These are phyloP conservation scores for Mycosphaerella sp. DNA, from an alignment of 2,329 filamentous ascomycete species.

Conservation along the genomic window DNA sequence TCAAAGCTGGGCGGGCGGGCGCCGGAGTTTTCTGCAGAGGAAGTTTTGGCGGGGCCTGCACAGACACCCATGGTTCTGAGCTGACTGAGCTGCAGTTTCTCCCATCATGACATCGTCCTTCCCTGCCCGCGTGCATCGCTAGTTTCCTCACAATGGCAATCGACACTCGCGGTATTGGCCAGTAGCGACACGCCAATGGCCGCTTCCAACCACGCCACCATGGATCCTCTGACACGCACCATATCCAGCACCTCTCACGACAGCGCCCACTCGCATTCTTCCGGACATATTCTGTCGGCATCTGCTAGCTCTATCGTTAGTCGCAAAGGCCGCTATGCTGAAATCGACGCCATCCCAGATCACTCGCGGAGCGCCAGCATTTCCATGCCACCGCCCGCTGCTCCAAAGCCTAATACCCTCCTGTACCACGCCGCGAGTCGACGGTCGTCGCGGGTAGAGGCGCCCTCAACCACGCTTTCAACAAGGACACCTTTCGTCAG, in stretches of 20 bases:
- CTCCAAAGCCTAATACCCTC: slow-evolving; percentile 24
- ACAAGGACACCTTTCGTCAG: not conserved
- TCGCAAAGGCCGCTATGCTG: slow-evolving; percentile 55
- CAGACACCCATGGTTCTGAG: too few species aligned
- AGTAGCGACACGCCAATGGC: slow-evolving; percentile 8
- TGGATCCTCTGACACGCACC: slow-evolving; percentile 24
- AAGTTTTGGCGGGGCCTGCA: not conserved
- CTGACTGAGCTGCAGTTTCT: not conserved
- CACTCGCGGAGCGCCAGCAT: slow-evolving; percentile 56
- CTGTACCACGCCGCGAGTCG: slow-evolving; percentile 22
- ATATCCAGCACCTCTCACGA: slow-evolving; percentile 26
- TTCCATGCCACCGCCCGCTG: slow-evolving; percentile 54
- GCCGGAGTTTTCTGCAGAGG: too few species aligned
- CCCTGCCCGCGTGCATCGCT: slow-evolving; percentile 1
- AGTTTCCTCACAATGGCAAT: slow-evolving; percentile 1
- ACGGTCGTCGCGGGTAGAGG: slow-evolving; percentile 15
- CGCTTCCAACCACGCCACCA: slow-evolving; percentile 4
- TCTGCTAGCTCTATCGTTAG: slow-evolving; percentile 21
- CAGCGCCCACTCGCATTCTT: slow-evolving; percentile 26
- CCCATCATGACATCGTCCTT: slow-evolving; percentile 8
- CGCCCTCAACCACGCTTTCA: slow-evolving; percentile 5
- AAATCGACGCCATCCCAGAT: slow-evolving; percentile 53
- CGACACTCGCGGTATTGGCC: not conserved
- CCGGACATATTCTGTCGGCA: slow-evolving; percentile 44
- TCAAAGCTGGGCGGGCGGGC: not conserved